phyloP scores from a whole-genome alignment of 805 yeast genomes.

The Torulaspora indica region DNA sequence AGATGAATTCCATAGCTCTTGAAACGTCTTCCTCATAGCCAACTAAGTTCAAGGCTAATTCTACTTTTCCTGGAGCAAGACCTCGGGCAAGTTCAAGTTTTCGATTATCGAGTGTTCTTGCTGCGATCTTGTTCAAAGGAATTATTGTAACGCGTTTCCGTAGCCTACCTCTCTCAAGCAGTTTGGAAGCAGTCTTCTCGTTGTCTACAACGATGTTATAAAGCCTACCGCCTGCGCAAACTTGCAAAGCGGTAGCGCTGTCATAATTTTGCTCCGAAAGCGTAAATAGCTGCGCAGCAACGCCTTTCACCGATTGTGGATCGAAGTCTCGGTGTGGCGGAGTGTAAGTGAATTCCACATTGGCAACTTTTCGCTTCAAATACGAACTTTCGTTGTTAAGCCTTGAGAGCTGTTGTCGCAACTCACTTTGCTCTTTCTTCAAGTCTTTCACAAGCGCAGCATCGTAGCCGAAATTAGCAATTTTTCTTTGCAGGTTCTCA shows the following conservation, averaged over 20 bases:
- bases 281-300: slow-evolving; percentile 79
- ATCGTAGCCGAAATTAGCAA: slow-evolving; percentile 56
- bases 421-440: slow-evolving; percentile 41
- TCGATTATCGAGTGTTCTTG: slow-evolving; percentile 50
- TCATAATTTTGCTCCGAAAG: slow-evolving; percentile 52
- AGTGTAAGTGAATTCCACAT: slow-evolving; percentile 69
- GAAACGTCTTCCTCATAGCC: slow-evolving; percentile 65
- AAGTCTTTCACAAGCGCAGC: slow-evolving; percentile 43
- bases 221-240: slow-evolving; percentile 88
- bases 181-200: slow-evolving; percentile 75
- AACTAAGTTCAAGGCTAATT: slow-evolving; percentile 78
- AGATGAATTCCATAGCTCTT: slow-evolving; percentile 85
- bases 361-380: slow-evolving; percentile 60
- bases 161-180: slow-evolving; percentile 73
- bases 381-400: slow-evolving; percentile 47
- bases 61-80: slow-evolving; percentile 80
- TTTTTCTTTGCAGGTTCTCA: slow-evolving; percentile 38
- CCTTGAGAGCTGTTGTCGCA: slow-evolving; percentile 44
- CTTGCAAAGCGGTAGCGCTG: slow-evolving; percentile 79
- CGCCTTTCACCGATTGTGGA: slow-evolving; percentile 67
- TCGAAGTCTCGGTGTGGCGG: slow-evolving; percentile 61
- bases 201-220: slow-evolving; percentile 89
- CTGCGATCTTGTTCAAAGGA: slow-evolving; percentile 80
- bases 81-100: slow-evolving; percentile 61
- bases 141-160: slow-evolving; percentile 83